Percentiles rank a stretch among this genome's conserved stretches.
Evolutionary conservation across 2,329 filamentous ascomycete species (phyloP).

Genomic region (Hypoxylon sp.): DNA sequence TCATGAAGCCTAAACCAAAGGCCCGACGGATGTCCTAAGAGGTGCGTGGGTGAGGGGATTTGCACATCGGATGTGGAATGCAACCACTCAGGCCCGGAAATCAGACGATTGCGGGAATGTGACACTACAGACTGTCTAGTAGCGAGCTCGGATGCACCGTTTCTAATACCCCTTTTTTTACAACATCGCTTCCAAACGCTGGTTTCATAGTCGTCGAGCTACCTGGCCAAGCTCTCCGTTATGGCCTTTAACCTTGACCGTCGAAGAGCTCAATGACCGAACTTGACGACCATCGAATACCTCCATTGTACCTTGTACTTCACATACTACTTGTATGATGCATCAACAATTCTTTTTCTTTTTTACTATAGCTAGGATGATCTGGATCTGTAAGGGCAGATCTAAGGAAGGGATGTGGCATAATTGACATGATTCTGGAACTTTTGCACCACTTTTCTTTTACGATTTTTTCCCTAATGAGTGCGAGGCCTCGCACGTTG

Average conservation of each 20-base stretch:
- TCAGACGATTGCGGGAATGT: background rate
- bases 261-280: background rate
- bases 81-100: too few species aligned
- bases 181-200: background rate
- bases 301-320: background rate
- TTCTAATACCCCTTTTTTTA: background rate
- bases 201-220: background rate
- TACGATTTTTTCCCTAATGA: background rate
- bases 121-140: background rate
- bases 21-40: constrained; percentile 41
- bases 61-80: background rate
- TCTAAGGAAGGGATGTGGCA: background rate
- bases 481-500: background rate
- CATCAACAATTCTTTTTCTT: background rate
- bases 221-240: background rate
- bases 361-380: background rate
- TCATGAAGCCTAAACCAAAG: constrained; percentile 64
- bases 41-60: background rate
- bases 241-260: background rate
- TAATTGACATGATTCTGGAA: background rate
- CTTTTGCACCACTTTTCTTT: background rate
- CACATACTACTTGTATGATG: background rate
- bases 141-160: background rate
- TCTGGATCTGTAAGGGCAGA: background rate
- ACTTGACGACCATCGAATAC: background rate